Evolutionary conservation across 1,284 basidiomycete genomes (phyloP).

Genomic region (Trametes hirsuta): DNA sequence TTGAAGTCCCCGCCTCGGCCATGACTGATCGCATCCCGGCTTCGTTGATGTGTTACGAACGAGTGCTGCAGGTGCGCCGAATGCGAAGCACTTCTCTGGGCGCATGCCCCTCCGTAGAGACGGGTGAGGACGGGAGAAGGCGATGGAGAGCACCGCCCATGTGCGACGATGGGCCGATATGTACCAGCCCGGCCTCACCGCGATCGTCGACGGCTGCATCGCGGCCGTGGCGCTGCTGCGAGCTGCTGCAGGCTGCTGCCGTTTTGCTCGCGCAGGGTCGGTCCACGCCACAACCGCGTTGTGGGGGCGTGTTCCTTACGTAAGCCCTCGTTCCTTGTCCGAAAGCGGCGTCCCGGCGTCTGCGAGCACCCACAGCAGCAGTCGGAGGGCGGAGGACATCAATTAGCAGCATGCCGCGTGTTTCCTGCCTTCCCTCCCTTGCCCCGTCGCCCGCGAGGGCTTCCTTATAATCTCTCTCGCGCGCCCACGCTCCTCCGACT

Average conservation of each 20-base stretch:
- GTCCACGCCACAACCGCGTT: constrained; percentile 34
- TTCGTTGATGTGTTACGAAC: constrained; percentile 1
- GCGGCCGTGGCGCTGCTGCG: background rate
- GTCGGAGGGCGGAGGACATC: constrained; percentile 6
- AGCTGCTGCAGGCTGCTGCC: background rate
- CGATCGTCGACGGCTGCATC: constrained; percentile 1
- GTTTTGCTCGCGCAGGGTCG: background rate
- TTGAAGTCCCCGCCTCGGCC: background rate
- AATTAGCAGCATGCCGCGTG: constrained; percentile 30
- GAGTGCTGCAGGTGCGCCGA: background rate
- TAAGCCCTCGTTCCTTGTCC: constrained; percentile 22
- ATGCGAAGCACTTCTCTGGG: background rate
- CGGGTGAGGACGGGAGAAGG: background rate
- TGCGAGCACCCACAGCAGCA: background rate
- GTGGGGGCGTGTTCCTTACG: constrained; percentile 27
- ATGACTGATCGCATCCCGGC: background rate
- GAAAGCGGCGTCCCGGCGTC: constrained; percentile 7
- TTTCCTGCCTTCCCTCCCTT: constrained; percentile 14
- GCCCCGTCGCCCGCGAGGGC: constrained; percentile 11
- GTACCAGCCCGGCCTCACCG: background rate
- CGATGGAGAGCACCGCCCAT: background rate
- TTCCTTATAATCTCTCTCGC: constrained; percentile 21
- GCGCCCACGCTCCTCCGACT: background rate
- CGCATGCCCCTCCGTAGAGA: background rate
- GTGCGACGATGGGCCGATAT: constrained; percentile 6